Conservation (phyloP, 106 monocot species). For the Acorus calamus region DNA sequence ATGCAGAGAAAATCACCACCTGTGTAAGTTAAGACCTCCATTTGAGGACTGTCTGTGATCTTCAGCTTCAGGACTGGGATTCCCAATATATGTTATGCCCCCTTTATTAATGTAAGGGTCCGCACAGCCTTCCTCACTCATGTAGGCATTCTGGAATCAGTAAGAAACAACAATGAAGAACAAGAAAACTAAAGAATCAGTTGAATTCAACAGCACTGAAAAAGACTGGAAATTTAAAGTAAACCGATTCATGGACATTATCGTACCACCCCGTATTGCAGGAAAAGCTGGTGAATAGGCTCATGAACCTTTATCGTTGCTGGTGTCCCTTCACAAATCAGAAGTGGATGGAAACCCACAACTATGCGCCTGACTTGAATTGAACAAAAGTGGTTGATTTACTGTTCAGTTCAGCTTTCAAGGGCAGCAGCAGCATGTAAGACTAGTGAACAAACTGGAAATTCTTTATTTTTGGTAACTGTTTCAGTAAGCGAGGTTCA, state of each 20-base stretch:
- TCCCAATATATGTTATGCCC: conserved; percentile 31
- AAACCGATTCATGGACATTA: not conserved
- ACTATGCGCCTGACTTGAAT: conserved; percentile 34
- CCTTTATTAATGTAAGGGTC: conserved; percentile 13
- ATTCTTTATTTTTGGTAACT: no score
- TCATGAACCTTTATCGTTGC: conserved; percentile 14
- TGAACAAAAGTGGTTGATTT: no score
- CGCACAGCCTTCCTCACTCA: conserved; percentile 34
- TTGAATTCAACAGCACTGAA: not conserved
- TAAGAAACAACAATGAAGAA: not conserved
- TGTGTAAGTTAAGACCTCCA: conserved; percentile 1
- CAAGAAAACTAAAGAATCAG: not conserved
- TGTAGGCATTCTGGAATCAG: conserved; percentile 38
- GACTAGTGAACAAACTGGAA: no score
- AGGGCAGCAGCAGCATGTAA: no score
- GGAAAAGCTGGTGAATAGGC: conserved; percentile 23
- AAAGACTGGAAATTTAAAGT: not conserved
- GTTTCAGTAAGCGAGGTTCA: no score
- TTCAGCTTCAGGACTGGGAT: conserved; percentile 19
- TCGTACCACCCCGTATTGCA: conserved; percentile 33
- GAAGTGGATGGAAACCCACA: conserved; percentile 39
- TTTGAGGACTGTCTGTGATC: conserved; percentile 1
- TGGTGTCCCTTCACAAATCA: conserved; percentile 17
- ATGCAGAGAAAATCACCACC: conserved; percentile 14
- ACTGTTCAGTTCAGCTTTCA: no score